Evolutionary conservation across 495 filamentous ascomycete species (phyloP), one percentile per base, ranked within the genome.

Genomic region (Hypoxylon trugodes): DNA sequence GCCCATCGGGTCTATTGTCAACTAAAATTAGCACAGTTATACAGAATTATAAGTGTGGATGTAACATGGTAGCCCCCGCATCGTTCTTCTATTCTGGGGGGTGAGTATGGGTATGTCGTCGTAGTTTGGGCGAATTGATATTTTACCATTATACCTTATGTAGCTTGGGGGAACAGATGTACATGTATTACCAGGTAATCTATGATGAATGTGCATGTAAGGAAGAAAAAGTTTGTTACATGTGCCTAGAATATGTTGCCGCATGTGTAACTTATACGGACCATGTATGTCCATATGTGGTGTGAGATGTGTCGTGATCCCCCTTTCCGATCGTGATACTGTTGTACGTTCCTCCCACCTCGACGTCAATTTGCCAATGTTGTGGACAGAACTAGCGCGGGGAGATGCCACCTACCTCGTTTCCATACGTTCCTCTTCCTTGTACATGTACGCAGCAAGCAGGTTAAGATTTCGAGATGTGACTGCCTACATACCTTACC

Each of bases 21-120:
- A 12, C 47, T 66, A 66, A 55, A 66, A 49, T 66, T 66, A 66
- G 62, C 40, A 65, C 35, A 48, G 5, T 48, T 12, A 12, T 13
- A 37, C 21, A n/a, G n/a, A n/a, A n/a, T n/a, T n/a, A n/a, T n/a
- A n/a, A n/a, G n/a, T n/a, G n/a, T n/a, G n/a, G n/a, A n/a, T n/a
- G n/a, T n/a, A n/a, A n/a, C n/a, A n/a, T n/a, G n/a, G n/a, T n/a
- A n/a, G n/a, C n/a, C n/a, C n/a, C n/a, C n/a, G n/a, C n/a, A n/a
- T n/a, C n/a, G n/a, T n/a, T n/a, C n/a, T n/a, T n/a, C n/a, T n/a
- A n/a, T n/a, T n/a, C n/a, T n/a, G n/a, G n/a, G n/a, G n/a, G n/a
- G n/a, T n/a, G n/a, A n/a, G n/a, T n/a, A n/a, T n/a, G n/a, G n/a
- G n/a, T n/a, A n/a, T n/a, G n/a, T n/a, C n/a, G n/a, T n/a, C n/a